Conservation (phyloP, 495 filamentous ascomycete genomes). For the Thermothielavioides terrestris region DNA sequence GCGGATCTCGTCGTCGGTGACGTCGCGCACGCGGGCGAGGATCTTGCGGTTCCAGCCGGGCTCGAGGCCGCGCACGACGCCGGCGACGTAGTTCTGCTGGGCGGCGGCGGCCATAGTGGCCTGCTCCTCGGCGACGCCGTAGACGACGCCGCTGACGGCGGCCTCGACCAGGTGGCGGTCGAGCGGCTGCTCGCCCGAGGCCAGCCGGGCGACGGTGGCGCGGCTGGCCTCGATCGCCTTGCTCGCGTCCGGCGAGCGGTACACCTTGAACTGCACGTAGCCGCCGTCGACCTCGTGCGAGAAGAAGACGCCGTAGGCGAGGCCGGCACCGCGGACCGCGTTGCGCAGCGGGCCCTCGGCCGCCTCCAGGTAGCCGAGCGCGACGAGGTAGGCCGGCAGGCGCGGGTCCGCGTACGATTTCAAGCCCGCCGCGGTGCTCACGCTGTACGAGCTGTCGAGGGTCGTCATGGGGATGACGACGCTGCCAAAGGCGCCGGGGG, state of each 20-base stretch:
- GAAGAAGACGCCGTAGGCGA: slow-evolving; percentile 83
- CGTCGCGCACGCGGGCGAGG: slow-evolving; percentile 64
- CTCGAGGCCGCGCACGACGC: slow-evolving; percentile 68
- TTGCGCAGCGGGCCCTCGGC: slow-evolving; percentile 93
- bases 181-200: slow-evolving; percentile 51
- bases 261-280: slow-evolving; percentile 70
- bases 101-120: slow-evolving; percentile 73
- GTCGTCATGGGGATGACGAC: slow-evolving; percentile 85
- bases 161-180: slow-evolving; percentile 81
- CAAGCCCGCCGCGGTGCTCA: slow-evolving; percentile 65
- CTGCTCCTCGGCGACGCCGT: slow-evolving; percentile 77
- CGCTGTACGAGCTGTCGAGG: slow-evolving; percentile 84
- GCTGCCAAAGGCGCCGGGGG: slow-evolving; percentile 59
- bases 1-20: slow-evolving; percentile 69
- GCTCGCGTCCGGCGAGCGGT: slow-evolving; percentile 80
- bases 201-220: slow-evolving; percentile 51
- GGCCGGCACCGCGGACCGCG: slow-evolving; percentile 79
- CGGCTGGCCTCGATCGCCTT: slow-evolving; percentile 75
- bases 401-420: slow-evolving; percentile 64
- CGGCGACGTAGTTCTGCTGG: slow-evolving; percentile 67
- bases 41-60: slow-evolving; percentile 70
- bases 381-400: slow-evolving; percentile 78
- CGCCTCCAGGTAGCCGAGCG: slow-evolving; percentile 80
- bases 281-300: slow-evolving; percentile 66
- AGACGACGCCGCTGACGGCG: slow-evolving; percentile 79